These are phyloP conservation scores for Suillus weaverae DNA, from an alignment of 768 basidiomycete species.

Conservation along the genomic window DNA sequence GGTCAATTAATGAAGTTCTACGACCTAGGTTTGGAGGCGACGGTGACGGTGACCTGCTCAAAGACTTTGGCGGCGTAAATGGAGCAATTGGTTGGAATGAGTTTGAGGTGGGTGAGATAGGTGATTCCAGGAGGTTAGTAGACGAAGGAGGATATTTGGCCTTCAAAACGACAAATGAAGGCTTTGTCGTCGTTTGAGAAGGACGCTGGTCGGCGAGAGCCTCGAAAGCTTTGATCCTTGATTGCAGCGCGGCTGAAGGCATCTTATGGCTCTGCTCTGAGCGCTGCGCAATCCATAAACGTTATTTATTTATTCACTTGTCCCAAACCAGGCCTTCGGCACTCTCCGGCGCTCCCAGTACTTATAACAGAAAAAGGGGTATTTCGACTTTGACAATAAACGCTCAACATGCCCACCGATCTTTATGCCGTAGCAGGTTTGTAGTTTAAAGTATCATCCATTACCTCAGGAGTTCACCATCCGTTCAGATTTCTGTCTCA, in stretches of 20 bases:
- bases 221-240: constrained; percentile 67
- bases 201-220: constrained; percentile 35
- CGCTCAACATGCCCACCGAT: constrained; percentile 31
- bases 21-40: constrained; percentile 44
- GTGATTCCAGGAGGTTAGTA: constrained; percentile 45
- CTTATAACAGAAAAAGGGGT: background rate
- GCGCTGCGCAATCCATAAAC: constrained; percentile 10
- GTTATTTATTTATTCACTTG: background rate
- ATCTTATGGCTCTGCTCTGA: constrained; percentile 22
- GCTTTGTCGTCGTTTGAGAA: constrained; percentile 20
- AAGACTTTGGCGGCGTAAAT: constrained; percentile 28
- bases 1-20: constrained; percentile 66
- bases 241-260: constrained; percentile 51
- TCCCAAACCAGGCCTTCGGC: background rate
- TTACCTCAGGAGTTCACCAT: constrained; percentile 4
- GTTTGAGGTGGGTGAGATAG: constrained; percentile 48
- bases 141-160: constrained; percentile 9
- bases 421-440: constrained; percentile 80
- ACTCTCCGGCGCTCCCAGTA: background rate
- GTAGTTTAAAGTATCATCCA: background rate
- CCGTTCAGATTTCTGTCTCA: constrained; percentile 77
- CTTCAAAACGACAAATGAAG: constrained; percentile 3
- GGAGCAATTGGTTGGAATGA: constrained; percentile 44
- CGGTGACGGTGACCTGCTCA: constrained; percentile 38
- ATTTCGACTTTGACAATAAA: constrained; percentile 16